Evolutionary conservation across 768 basidiomycete genomes (phyloP).

Genomic region (Glaciozyma martinii): DNA sequence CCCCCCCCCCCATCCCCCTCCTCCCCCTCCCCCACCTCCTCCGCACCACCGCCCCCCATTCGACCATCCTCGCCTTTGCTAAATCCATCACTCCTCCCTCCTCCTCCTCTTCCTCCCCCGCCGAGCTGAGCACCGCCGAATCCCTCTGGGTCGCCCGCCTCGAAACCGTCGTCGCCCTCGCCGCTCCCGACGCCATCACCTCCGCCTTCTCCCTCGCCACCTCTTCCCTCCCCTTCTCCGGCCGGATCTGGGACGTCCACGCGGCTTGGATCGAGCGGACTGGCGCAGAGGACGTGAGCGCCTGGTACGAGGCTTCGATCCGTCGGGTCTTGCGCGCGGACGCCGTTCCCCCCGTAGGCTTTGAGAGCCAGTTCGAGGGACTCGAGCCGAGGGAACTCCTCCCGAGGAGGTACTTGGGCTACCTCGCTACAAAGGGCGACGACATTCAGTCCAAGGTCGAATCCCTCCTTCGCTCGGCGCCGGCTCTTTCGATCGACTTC

Average conservation of each 20-base stretch:
- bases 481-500: constrained; percentile 19
- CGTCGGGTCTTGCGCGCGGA: constrained; percentile 17
- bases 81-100: constrained; percentile 7
- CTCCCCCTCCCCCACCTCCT: constrained; percentile 21
- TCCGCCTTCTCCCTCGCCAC: constrained; percentile 1
- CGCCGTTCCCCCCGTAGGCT: constrained; percentile 15
- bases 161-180: constrained; percentile 15
- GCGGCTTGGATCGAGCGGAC: constrained; percentile 16
- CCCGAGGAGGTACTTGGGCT: constrained; percentile 21
- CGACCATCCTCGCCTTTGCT: constrained; percentile 3
- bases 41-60: neutral
- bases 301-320: constrained; percentile 22
- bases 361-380: constrained; percentile 11
- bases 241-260: constrained; percentile 24
- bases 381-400: constrained; percentile 18
- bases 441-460: constrained; percentile 1
- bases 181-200: neutral
- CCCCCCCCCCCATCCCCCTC: constrained; percentile 23
- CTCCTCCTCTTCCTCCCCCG: neutral
- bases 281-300: neutral
- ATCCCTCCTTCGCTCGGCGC: constrained; percentile 3
- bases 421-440: constrained; percentile 4
- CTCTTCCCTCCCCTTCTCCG: constrained; percentile 12
- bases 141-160: constrained; percentile 26
- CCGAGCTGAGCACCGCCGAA: constrained; percentile 6